A percentile compares a stretch with the other conserved stretches of the same genome.
These are phyloP conservation scores for Tolypocladium tundrense DNA, from an alignment of 2,329 filamentous ascomycete genomes.

Conservation along the genomic window DNA sequence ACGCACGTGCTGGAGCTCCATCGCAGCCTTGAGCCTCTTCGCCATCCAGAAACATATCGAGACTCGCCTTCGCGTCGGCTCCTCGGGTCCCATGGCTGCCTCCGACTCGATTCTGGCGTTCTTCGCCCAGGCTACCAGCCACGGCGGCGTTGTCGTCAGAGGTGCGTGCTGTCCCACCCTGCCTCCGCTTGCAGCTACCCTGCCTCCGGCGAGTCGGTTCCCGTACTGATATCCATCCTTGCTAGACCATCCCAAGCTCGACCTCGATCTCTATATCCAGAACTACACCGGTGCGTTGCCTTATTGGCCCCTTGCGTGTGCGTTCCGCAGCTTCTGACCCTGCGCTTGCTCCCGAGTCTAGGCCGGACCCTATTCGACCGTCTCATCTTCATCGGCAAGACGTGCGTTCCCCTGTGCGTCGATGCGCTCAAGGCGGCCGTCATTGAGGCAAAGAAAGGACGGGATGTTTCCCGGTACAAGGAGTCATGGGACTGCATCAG, in stretches of 20 bases:
- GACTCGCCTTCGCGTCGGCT: background rate
- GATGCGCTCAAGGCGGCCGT: constrained; percentile 77
- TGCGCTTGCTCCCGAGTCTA: constrained; percentile 21
- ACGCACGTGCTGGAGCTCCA: background rate
- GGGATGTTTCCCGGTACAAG: constrained; percentile 62
- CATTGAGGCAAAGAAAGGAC: constrained; percentile 63
- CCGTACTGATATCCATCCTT: background rate
- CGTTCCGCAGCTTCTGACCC: background rate
- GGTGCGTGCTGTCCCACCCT: constrained; percentile 20
- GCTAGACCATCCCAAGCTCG: constrained; percentile 72
- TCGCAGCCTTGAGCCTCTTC: background rate
- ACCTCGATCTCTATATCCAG: constrained; percentile 80
- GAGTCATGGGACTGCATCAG: constrained; percentile 57
- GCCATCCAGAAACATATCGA: background rate
- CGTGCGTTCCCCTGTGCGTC: constrained; percentile 62
- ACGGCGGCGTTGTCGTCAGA: constrained; percentile 36
- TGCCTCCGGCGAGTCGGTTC: background rate
- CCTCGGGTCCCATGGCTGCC: constrained; percentile 24
- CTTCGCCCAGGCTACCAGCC: constrained; percentile 35
- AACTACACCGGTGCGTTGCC: constrained; percentile 66
- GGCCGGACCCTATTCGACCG: constrained; percentile 74
- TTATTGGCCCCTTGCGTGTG: background rate
- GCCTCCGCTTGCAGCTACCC: background rate
- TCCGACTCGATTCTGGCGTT: constrained; percentile 25
- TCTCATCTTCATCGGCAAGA: constrained; percentile 69